Base-by-base conservation (phyloP, 495 filamentous ascomycete genomes). In the Polyplosphaeria fusca region DNA sequence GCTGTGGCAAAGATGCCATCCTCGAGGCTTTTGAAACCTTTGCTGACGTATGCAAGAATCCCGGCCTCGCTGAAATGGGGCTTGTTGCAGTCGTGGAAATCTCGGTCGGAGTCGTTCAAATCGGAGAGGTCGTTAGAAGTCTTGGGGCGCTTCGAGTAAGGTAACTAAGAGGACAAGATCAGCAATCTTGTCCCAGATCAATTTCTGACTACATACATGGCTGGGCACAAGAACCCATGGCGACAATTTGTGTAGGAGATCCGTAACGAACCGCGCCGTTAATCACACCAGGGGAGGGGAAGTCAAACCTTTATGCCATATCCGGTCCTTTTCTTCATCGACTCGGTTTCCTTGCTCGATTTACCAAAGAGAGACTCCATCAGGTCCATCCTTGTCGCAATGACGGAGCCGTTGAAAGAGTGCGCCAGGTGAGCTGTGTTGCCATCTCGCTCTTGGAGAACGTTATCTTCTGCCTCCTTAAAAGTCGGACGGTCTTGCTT, bases 281-380 rank as follows among this genome's bases (percentile, higher is more conserved):
- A 75, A 56, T 71, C 64, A 69, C 57, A 66, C 47, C 43, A 67
- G 16, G 47, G 52, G 47, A 48, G 70, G 70, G 68, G 77, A 70
- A 71, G 66, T 85, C 87, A 84, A 81, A 91, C 82, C 87, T 89
- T 78, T 68, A 86, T 80, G 71, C 82, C 82, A 70, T 79, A 81
- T 67, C 76, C 76, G 60, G 75, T 77, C 70, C 67, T 68, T 51
- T 74, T 68, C 64, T 74, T 74, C 55, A 73, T 67, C 63, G n/a
- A 24, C 43, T 74, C 74, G 27, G 60, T 65, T 43, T 74, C 73
- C 18, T 73, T 79, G 9, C 50, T 47, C 25, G 55, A 38, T 5
- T 84, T 80, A 46, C 80, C 82, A 69, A 91, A 95, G 43, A 96
- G 68, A 41, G 89, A 94, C 64, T 94, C 86, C 90, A 95, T 94